A percentile compares a stretch with the other conserved stretches of the same genome.
phyloP scores from a whole-genome alignment of 2,329 filamentous ascomycete species.

The Fusarium bactridioides region DNA sequence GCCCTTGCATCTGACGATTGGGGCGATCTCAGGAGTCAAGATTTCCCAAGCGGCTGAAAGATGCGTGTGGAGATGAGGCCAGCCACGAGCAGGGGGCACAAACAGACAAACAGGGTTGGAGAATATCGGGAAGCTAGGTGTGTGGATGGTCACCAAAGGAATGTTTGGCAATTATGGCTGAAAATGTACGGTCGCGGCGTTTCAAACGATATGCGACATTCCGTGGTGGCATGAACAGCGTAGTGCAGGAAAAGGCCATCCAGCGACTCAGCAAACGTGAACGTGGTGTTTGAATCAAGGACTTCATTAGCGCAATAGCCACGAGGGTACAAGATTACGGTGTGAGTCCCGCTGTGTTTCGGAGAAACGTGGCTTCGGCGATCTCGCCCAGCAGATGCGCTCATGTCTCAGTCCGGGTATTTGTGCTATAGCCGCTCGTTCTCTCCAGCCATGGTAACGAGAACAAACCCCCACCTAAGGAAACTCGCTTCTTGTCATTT shows the following conservation, averaged over 20 bases:
- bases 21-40: neutral
- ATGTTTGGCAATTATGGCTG: neutral
- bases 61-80: neutral
- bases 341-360: neutral
- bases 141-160: rapidly evolving
- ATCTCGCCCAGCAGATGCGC: neutral
- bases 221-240: neutral
- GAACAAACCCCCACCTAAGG: too few species aligned
- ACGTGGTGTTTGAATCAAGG: neutral
- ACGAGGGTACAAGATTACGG: neutral
- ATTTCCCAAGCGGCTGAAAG: neutral
- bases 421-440: neutral
- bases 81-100: neutral
- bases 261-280: neutral
- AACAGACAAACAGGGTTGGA: neutral
- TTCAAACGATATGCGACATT: neutral
- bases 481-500: neutral
- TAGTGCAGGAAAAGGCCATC: neutral
- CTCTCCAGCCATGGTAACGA: neutral
- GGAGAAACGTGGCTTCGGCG: neutral
- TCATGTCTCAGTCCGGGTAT: neutral
- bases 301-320: neutral
- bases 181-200: neutral
- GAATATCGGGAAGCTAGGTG: neutral
- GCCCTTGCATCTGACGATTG: neutral